Conservation (phyloP, 202 grass and related monocot species). For the Panicum virgatum region DNA sequence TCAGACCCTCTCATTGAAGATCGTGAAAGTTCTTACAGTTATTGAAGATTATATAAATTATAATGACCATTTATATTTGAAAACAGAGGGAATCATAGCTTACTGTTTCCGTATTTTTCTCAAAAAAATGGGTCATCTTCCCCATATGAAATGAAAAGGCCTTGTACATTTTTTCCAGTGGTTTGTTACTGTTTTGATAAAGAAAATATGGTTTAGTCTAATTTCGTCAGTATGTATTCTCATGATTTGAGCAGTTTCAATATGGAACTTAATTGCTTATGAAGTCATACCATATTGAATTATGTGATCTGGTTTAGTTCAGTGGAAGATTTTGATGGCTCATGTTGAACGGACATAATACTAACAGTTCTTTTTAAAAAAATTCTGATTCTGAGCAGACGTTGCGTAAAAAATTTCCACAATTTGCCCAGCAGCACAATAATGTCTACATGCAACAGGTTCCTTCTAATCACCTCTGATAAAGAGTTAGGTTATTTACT, state of each 20-base stretch:
- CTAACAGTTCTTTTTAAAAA: neutral
- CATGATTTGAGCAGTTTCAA: neutral
- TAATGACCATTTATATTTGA: conserved; percentile 12
- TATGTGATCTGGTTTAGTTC: conserved; percentile 15
- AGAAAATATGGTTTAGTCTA: conserved; percentile 7
- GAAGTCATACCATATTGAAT: neutral
- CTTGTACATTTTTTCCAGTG: neutral
- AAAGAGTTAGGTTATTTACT: conserved; percentile 23
- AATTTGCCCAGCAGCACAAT: conserved; percentile 95
- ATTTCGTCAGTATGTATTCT: conserved; percentile 2
- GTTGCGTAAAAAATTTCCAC: conserved; percentile 90
- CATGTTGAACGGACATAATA: neutral
- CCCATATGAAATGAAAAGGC: conserved; percentile 15
- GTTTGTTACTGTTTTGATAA: neutral
- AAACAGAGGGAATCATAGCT: neutral
- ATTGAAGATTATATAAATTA: neutral
- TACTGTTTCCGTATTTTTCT: conserved; percentile 16
- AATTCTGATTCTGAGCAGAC: conserved; percentile 55
- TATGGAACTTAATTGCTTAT: neutral
- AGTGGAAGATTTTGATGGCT: neutral
- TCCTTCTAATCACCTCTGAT: conserved; percentile 29
- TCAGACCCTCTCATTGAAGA: neutral
- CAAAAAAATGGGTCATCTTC: neutral
- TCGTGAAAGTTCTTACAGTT: neutral
- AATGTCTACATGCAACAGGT: conserved; percentile 99